These are phyloP conservation scores for Nyctanthes arbortristis DNA, from an alignment of 257 asterid genomes.

Conservation along the genomic window DNA sequence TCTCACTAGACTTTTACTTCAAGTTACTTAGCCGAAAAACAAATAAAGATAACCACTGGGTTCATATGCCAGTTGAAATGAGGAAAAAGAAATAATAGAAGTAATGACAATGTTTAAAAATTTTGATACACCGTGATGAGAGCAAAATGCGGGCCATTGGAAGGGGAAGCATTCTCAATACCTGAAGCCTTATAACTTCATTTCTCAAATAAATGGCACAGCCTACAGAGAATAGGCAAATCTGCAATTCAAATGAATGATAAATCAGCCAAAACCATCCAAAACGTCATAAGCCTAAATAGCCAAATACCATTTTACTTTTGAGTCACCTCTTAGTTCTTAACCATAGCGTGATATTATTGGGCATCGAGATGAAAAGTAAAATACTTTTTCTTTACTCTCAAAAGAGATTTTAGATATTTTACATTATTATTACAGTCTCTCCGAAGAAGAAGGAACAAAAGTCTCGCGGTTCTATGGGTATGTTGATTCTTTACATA, in stretches of 20 bases:
- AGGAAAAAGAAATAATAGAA: not conserved
- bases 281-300: not conserved
- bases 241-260: slow-evolving; percentile 49
- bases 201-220: slow-evolving; percentile 52
- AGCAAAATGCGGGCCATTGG: slow-evolving; percentile 22
- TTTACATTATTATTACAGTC: too few species aligned
- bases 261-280: slow-evolving; percentile 20
- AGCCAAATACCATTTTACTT: not conserved
- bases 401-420: too few species aligned
- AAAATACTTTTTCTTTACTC: not conserved
- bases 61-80: not conserved
- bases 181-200: slow-evolving; percentile 73
- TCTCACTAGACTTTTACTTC: not conserved
- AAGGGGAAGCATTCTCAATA: slow-evolving; percentile 34
- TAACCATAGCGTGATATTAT: not conserved
- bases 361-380: not conserved
- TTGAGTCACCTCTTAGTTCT: not conserved
- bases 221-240: slow-evolving; percentile 49
- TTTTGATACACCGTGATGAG: not conserved
- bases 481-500: not conserved
- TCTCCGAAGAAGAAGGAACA: not conserved
- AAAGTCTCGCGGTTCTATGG: not conserved
- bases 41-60: not conserved
- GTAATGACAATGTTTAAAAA: not conserved
- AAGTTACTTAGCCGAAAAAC: slow-evolving; percentile 4